phyloP scores from a whole-genome alignment of 768 basidiomycete genomes.

The Suillus sp. region DNA sequence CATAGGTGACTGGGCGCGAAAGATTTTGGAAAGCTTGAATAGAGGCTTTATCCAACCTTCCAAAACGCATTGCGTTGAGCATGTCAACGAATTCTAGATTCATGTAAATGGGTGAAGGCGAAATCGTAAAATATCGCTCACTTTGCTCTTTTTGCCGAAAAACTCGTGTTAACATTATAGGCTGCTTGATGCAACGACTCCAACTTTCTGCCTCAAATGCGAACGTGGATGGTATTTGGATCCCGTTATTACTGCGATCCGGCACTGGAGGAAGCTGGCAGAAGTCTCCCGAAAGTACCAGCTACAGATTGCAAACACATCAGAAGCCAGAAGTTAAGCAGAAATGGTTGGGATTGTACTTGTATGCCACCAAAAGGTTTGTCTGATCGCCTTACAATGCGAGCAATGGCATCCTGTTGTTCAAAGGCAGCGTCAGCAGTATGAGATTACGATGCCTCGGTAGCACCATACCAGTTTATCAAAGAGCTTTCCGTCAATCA shows the following conservation, averaged over 20 bases:
- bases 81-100: conserved; percentile 72
- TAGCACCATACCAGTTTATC: conserved; percentile 67
- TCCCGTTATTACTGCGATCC: conserved; percentile 47
- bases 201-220: conserved; percentile 84
- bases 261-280: conserved; percentile 88
- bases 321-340: conserved; percentile 3
- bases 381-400: conserved; percentile 49
- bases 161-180: conserved; percentile 66
- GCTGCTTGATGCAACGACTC: conserved; percentile 59
- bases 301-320: conserved; percentile 40
- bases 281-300: conserved; percentile 87
- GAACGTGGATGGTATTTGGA: conserved; percentile 56
- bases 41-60: conserved; percentile 49
- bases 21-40: conserved; percentile 55
- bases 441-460: conserved; percentile 14
- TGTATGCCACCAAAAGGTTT: conserved; percentile 87
- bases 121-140: conserved; percentile 23
- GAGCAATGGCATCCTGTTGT: conserved; percentile 62
- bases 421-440: conserved; percentile 39
- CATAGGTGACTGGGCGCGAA: conserved; percentile 57
- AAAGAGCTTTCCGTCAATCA: conserved; percentile 81
- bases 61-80: conserved; percentile 87
- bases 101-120: background rate
- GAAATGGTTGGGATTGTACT: conserved; percentile 58
- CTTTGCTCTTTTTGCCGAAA: conserved; percentile 88